Evolutionary conservation across 805 yeast species (phyloP), one percentile per base, ranked within the genome.

Genomic region (Cyberlindnera saturnus): DNA sequence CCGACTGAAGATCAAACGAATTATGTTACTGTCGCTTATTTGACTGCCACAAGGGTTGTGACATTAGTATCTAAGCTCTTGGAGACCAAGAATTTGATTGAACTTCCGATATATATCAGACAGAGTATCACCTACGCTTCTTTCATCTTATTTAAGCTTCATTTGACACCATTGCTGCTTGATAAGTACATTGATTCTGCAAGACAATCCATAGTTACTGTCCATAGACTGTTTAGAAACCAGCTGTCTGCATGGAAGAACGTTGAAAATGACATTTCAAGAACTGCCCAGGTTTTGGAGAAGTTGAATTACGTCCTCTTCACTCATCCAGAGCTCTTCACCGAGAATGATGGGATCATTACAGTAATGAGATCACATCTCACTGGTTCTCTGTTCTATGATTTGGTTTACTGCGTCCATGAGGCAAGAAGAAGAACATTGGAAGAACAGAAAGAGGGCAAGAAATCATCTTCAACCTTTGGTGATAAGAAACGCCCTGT

Each of bases 371-470:
- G 97, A 56, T 86, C 96, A 0, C 97, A 90, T 63, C 70, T 90
- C 52, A 85, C 96, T 0, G 96, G 93, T 1, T 88, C 96, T 0
- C 64, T 90, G 41, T 90, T 90, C 55, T 90, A 90, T 59, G 97
- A 90, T 62, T 70, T 90, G 41, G 91, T 90, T 11, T 89, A 96
- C 89, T 85, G 95, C 61, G 83, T 90, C 38, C 97, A 90, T 63
- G 97, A 90, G 58, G 96, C 96, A 1, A 73, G 95, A 60, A 71
- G 96, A 59, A 69, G 95, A 42, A 73, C 75, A 32, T 55, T 73
- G 39, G 75, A 71, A 44, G 60, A 53, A 6, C 68, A 70, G 18
- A 45, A 54, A 34, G 59, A 65, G 41, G 62, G 63, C 28, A 53
- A 56, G 30, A 40, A 52, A 4, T 40, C 50, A 14, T 61, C 64